Percentiles rank a stretch among this genome's conserved stretches.
Evolutionary conservation across 305 asterid species (phyloP).

Genomic region (Fraxinus dipetala): DNA sequence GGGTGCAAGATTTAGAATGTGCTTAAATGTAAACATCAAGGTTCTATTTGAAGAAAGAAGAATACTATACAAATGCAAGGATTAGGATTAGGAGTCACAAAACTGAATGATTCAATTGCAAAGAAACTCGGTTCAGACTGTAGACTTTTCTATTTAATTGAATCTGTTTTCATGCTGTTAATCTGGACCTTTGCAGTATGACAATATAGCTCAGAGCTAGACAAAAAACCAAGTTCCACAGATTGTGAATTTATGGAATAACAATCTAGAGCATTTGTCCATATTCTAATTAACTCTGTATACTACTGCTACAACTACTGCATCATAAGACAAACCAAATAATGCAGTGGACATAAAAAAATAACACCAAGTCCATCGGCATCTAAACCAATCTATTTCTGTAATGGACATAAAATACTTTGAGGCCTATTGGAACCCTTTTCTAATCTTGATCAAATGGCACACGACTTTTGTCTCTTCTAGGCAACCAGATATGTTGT

Average conservation of each 20-base stretch:
- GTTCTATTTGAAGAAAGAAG: not conserved
- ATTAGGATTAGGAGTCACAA: not conserved
- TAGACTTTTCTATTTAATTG: not conserved
- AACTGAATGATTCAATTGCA: not conserved
- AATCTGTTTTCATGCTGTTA: not conserved
- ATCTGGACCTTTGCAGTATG: not conserved
- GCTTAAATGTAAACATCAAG: not conserved
- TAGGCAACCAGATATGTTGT: too few relatives aligned
- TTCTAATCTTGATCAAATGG: too few relatives aligned
- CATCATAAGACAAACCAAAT: not conserved
- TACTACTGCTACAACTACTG: not conserved
- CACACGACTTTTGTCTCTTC: too few relatives aligned
- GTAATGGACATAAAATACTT: too few relatives aligned
- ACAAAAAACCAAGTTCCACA: not conserved
- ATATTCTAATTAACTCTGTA: not conserved
- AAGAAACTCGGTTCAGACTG: not conserved
- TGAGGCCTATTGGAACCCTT: too few relatives aligned
- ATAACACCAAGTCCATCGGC: too few relatives aligned
- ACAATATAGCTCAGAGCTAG: not conserved
- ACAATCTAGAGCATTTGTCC: not conserved
- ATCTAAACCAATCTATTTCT: too few relatives aligned
- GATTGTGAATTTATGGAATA: not conserved
- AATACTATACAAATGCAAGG: not conserved
- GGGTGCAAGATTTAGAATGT: not conserved
- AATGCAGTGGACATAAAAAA: too few relatives aligned